Evolutionary conservation across 768 basidiomycete species (phyloP), one percentile per base, ranked within the genome.

Genomic region (Tulasnella sp.): DNA sequence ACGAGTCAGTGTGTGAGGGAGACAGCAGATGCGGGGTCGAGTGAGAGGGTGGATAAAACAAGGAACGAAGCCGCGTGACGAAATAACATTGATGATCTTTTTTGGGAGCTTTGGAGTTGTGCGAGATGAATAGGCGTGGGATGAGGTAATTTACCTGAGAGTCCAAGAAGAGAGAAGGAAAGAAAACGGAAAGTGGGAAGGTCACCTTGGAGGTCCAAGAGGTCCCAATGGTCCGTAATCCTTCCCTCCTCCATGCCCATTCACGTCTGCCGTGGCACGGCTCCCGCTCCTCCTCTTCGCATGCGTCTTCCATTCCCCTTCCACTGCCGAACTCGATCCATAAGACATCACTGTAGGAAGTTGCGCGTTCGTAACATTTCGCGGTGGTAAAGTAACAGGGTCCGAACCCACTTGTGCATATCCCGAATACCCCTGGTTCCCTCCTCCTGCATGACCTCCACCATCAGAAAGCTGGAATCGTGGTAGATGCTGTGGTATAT

Each of bases 401-500:
- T 15, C 21, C 27, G 27, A n/a, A 56, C 40, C 54, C 54, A 56
- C 54, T 46, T 25, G 39, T 31, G 50, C 23, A 32, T 50, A 50
- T 50, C 27, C 25, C 11, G 23, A 21, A n/a, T n/a, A n/a, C n/a
- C n/a, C n/a, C 35, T 52, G 35, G 27, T 43, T 9, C 6, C 41
- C 41, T 19, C 32, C 11, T 29, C 34, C 32, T 31, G 27, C 27
- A 39, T 36, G n/a, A 23, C 36, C 31, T 2, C 50, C 19, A 23
- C 25, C 39, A 46, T 86, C 81, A 7, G 77, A 71, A 34, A 84
- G 72, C 63, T 84, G 84, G 64, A 80, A 86, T 29, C 54, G 39
- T n/a, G 31, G 31, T 15, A 14, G 19, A 19, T 32, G n/a, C 17
- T 56, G 54, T 9, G 52, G 37, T 15, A 56, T 56, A 17, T 41